Evolutionary conservation across 805 yeast genomes (phyloP), one percentile per base, ranked within the genome.

Genomic region (Diddensiella transvaalensis): DNA sequence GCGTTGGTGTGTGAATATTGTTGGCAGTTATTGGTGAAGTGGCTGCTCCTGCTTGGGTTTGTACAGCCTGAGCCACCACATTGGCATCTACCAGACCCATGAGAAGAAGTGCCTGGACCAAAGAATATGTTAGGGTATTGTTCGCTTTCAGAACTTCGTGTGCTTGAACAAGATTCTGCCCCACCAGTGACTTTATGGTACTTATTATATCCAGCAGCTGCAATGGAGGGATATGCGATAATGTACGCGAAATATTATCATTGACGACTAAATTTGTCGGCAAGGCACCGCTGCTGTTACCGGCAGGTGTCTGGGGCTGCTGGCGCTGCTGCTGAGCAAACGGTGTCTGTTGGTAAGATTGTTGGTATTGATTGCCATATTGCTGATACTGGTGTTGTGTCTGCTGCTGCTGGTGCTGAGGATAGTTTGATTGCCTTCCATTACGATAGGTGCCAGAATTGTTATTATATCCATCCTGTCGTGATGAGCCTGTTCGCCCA

Each of bases 101-200:
- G 51, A 63, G 64, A 52, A 82, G 63, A 47, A 86, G 66, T 1
- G 83, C 73, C 61, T 89, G 96, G 1, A 88, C 86, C 26, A 88
- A 67, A 0, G 93, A 88, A 60, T 82, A 87, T 1, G 85, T 69
- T 45, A 89, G 69, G 59, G 87, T 95, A 0, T 93, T 91, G 57
- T 82, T 57, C 3, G 53, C 80, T 51, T 74, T 74, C 21, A 88
- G 70, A 35, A 88, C 67, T 30, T 75, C 75, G 46, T 74, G 77
- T 70, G 83, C 83, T 49, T 81, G 70, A 5, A 72, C 72, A 0
- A 87, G 86, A 52, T 83, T 75, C 39, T 73, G 74, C 2, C 66
- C 64, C 1, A 83, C 67, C 80, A 85, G 79, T 22, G 68, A 66
- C 54, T 79, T 78, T 6, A 85, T 76, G 49, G 83, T 85, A 40